Conservation (phyloP, 2,329 filamentous ascomycete genomes). For the Ophiostoma piceae region DNA sequence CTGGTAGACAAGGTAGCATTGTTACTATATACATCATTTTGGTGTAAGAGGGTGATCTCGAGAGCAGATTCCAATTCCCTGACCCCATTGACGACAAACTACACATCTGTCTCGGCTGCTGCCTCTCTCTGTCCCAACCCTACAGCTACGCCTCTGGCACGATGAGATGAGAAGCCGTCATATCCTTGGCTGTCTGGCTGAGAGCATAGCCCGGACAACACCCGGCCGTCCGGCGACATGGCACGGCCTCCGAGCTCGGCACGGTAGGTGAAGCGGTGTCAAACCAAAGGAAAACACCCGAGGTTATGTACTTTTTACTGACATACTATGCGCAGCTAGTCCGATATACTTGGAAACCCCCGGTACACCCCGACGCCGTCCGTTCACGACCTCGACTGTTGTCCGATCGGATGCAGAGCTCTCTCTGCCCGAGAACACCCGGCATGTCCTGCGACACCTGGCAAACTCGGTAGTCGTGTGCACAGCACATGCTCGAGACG, state of each 20-base stretch:
- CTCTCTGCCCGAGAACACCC: constrained; percentile 44
- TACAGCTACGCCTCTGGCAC: constrained; percentile 22
- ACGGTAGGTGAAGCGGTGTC: background rate
- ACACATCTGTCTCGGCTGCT: background rate
- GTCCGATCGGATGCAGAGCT: constrained; percentile 19
- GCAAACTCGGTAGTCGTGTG: constrained; percentile 40
- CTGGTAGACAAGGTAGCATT: background rate
- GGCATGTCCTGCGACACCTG: constrained; percentile 50
- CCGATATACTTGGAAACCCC: background rate
- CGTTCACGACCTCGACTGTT: constrained; percentile 13
- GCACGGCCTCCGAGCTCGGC: background rate
- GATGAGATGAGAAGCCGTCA: constrained; percentile 26
- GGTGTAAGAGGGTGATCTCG: background rate
- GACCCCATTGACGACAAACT: background rate
- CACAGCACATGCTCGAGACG: constrained; percentile 30
- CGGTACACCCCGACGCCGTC: background rate
- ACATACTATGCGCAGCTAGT: background rate
- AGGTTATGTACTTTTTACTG: background rate
- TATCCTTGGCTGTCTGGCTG: constrained; percentile 19
- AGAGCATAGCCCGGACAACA: constrained; percentile 16
- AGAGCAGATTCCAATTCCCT: background rate
- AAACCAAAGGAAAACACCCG: background rate
- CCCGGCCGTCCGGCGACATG: background rate
- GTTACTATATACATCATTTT: background rate
- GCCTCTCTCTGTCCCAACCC: background rate